These are phyloP conservation scores for Schizothecium vesticola DNA, from an alignment of 495 filamentous ascomycete genomes.

Conservation along the genomic window DNA sequence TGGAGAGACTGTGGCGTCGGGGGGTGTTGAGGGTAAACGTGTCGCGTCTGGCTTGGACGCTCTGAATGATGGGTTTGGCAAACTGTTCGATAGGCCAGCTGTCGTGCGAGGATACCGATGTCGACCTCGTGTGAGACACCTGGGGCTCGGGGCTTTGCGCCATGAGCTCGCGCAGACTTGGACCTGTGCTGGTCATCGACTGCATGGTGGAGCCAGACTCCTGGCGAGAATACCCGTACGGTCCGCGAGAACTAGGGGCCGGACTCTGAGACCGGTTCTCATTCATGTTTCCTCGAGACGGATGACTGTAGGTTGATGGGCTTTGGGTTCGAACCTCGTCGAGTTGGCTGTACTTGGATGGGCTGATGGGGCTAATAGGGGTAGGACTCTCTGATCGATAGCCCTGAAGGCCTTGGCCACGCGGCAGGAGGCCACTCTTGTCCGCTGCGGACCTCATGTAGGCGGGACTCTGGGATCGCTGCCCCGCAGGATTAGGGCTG, in stretches of 20 bases:
- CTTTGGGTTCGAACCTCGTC: neutral
- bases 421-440: neutral
- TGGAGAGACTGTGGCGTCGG: constrained; percentile 37
- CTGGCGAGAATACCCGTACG: neutral
- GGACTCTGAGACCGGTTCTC: constrained; percentile 7
- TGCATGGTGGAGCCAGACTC: constrained; percentile 5
- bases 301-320: neutral
- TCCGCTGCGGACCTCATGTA: neutral
- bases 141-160: constrained; percentile 4
- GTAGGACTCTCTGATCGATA: constrained; percentile 2
- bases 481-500: neutral
- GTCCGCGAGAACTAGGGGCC: constrained; percentile 3
- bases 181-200: neutral
- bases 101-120: constrained; percentile 13
- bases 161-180: neutral
- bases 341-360: neutral
- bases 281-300: neutral
- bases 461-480: neutral
- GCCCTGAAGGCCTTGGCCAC: neutral
- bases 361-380: neutral
- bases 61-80: constrained; percentile 33
- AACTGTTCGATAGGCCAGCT: constrained; percentile 23
- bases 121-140: neutral
- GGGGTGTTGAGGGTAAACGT: constrained; percentile 31
- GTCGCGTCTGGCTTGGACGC: constrained; percentile 39